These are phyloP conservation scores for Coemansia interrupta DNA, from an alignment of 192 early-diverging fungal genomes.

Conservation along the genomic window DNA sequence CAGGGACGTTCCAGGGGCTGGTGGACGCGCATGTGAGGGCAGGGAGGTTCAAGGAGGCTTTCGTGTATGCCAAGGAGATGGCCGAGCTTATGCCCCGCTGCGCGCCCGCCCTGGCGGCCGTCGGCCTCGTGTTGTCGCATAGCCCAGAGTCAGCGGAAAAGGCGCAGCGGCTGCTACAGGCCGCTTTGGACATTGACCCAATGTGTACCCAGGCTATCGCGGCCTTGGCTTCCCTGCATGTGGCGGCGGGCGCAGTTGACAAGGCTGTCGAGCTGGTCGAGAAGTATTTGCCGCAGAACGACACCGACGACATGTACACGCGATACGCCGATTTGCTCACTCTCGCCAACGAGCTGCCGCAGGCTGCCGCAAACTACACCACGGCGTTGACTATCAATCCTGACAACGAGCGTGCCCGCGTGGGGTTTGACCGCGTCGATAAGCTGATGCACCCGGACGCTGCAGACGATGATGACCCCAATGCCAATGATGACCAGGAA, in stretches of 20 bases:
- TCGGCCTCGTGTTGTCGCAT: slow-evolving; percentile 45
- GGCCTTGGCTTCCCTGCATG: slow-evolving; percentile 45
- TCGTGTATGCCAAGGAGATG: slow-evolving; percentile 35
- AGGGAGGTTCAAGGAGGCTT: slow-evolving; percentile 38
- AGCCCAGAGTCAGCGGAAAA: slow-evolving; percentile 39
- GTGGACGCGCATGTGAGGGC: slow-evolving; percentile 24
- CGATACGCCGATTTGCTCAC: slow-evolving; percentile 47
- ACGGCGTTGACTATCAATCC: slow-evolving; percentile 38
- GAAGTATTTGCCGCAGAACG: slow-evolving; percentile 27
- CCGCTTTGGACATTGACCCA: slow-evolving; percentile 23
- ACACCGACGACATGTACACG: slow-evolving; percentile 45
- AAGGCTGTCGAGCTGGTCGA: slow-evolving; percentile 29
- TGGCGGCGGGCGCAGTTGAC: slow-evolving; percentile 3
- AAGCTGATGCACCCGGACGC: slow-evolving; percentile 36
- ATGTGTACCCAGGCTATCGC: slow-evolving; percentile 23
- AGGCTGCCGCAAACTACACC: slow-evolving; percentile 38
- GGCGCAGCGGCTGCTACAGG: slow-evolving; percentile 24
- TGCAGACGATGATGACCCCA: slow-evolving; percentile 4
- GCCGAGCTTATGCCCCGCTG: slow-evolving; percentile 39
- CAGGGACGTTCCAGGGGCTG: slow-evolving; percentile 21
- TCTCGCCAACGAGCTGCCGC: slow-evolving; percentile 37
- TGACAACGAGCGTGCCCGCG: slow-evolving; percentile 23
- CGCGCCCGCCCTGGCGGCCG: slow-evolving; percentile 27
- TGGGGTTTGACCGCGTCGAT: slow-evolving; percentile 40
- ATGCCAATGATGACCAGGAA: background rate